Conservation (phyloP, 768 basidiomycete genomes). For the Termitomyces sp. region DNA sequence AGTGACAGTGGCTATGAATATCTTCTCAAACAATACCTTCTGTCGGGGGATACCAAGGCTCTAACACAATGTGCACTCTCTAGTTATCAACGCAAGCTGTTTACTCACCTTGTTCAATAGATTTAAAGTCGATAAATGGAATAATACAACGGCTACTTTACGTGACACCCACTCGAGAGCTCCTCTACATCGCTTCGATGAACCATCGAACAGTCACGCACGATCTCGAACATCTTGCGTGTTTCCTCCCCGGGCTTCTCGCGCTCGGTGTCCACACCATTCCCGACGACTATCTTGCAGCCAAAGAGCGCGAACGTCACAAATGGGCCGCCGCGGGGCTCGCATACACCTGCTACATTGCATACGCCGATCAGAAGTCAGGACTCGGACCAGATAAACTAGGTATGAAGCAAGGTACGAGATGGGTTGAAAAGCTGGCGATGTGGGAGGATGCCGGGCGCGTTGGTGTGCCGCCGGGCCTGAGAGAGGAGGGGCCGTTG, state of each 20-base stretch:
- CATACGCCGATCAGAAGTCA: constrained; percentile 59
- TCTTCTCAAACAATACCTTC: constrained; percentile 57
- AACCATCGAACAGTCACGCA: constrained; percentile 28
- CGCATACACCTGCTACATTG: constrained; percentile 59
- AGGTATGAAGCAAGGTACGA: constrained; percentile 29
- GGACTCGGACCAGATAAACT: constrained; percentile 63
- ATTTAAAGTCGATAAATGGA: constrained; percentile 43
- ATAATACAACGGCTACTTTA: constrained; percentile 55
- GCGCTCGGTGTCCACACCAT: constrained; percentile 55
- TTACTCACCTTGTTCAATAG: constrained; percentile 19
- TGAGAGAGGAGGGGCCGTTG: constrained; percentile 24
- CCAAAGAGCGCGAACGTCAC: constrained; percentile 39
- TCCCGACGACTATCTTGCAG: constrained; percentile 20
- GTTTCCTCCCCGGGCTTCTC: constrained; percentile 63
- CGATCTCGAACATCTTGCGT: constrained; percentile 60
- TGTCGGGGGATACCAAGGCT: constrained; percentile 41
- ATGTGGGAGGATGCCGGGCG: constrained; percentile 40
- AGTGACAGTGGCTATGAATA: constrained; percentile 68
- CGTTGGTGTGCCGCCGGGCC: constrained; percentile 37
- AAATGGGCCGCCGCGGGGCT: constrained; percentile 69
- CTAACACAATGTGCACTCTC: constrained; percentile 42
- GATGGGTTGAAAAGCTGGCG: constrained; percentile 42
- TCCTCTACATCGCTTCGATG: constrained; percentile 61
- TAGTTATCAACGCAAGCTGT: background rate
- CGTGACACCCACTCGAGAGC: constrained; percentile 46